These are phyloP conservation scores for Sporisorium graminicola DNA, from an alignment of 1,284 basidiomycete genomes.

Conservation along the genomic window DNA sequence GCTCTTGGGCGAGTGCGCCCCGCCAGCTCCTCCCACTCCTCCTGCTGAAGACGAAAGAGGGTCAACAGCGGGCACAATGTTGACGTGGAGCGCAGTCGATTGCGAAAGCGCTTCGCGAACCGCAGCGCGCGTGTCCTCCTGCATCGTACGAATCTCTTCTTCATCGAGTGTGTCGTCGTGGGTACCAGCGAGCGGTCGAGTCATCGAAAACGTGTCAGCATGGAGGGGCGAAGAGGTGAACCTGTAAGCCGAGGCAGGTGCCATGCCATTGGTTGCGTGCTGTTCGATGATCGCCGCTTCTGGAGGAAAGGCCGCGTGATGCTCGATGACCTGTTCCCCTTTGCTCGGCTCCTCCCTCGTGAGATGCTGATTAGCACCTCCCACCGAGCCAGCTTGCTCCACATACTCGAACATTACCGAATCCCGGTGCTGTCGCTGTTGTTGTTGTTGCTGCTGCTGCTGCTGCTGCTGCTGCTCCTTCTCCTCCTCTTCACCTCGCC, in stretches of 20 bases:
- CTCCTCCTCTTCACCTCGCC: background rate
- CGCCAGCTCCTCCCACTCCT: background rate
- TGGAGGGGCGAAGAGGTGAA: constrained; percentile 26
- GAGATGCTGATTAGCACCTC: background rate
- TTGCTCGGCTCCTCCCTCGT: background rate
- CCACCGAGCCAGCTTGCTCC: too few species aligned
- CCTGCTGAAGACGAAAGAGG: constrained; percentile 5
- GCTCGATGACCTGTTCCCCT: background rate
- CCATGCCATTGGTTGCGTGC: background rate
- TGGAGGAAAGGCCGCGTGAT: too few species aligned
- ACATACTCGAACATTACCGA: background rate
- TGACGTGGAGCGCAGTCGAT: constrained; percentile 28
- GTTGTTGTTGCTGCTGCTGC: background rate
- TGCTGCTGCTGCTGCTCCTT: background rate
- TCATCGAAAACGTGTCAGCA: constrained; percentile 1
- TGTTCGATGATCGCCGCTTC: background rate
- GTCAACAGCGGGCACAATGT: constrained; percentile 6
- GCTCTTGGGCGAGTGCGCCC: constrained; percentile 13
- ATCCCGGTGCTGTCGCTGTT: background rate
- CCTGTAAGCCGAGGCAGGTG: constrained; percentile 18
- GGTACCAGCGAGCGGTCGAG: constrained; percentile 13
- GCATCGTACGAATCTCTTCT: constrained; percentile 48
- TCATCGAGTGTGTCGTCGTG: constrained; percentile 37
- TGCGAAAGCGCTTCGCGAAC: constrained; percentile 47
- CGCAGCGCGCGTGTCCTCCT: constrained; percentile 39